Base-by-base conservation (phyloP, 1,139 yeast species). In the Candida sp. region DNA sequence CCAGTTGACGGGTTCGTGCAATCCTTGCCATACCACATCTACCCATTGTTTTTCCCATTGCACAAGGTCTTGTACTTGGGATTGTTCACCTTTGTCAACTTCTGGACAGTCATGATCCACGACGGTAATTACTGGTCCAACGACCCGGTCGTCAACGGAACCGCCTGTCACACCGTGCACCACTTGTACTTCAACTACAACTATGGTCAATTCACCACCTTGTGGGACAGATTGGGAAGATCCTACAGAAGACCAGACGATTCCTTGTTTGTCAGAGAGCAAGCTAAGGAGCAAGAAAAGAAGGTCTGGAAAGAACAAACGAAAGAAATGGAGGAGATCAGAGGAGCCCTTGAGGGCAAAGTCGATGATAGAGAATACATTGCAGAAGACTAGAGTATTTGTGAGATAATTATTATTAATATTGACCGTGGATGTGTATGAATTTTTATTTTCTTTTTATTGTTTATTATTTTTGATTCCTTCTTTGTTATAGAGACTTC, bases 21-120 rank as follows among this genome's bases (percentile, higher is more conserved):
- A 77, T 88, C 97, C 44, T 67, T 94, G 57, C 97, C 99, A 28
- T 94, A 94, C 75, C 99, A 94, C 69, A 58, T 92, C 55, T 94
- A 82, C 73, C 98, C 98, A 55, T 81, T 94, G 68, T 54, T 94
- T 32, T 90, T 94, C 84, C 99, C 98, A 46, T 81, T 94, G 60
- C 96, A 94, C 75, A 94, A 93, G 73, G 77, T 90, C 34, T 84
- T 90, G 34, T 94, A 93, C 70, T 78, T 94, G 66, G 62, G 83
- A 17, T 77, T 94, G 58, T 94, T 94, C 75, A 85, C 94, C 0
- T 87, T 92, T 72, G 97, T 94, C 60, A 94, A 96, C 72, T 86
- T 94, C 67, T 94, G 99, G 99, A 91, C 99, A 4, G 97, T 94
- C 42, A 88, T 93, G 96, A 94, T 94, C 67, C 99, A 94, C 70